These are phyloP conservation scores for Harringtonia lauricola DNA, from an alignment of 2,329 filamentous ascomycete genomes.

Conservation along the genomic window DNA sequence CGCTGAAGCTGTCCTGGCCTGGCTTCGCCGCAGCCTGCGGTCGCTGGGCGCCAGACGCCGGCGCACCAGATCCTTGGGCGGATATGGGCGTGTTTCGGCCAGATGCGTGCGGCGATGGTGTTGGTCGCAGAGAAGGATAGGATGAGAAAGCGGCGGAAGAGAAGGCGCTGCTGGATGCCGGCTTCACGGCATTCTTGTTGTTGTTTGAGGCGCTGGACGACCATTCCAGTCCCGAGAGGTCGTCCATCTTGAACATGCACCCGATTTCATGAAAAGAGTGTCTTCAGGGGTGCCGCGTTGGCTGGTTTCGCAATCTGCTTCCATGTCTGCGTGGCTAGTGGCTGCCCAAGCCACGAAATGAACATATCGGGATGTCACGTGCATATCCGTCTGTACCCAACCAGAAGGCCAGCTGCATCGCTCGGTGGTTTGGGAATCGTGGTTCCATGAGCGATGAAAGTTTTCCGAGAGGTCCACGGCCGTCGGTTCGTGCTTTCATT, in stretches of 20 bases:
- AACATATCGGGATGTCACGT: background rate
- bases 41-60: slow-evolving; percentile 20
- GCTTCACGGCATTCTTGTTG: slow-evolving; percentile 10
- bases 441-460: too few relatives aligned
- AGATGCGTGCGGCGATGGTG: slow-evolving; percentile 43
- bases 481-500: too few relatives aligned
- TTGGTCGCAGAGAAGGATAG: slow-evolving; percentile 42
- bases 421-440: too few relatives aligned
- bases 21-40: slow-evolving; percentile 33
- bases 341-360: background rate
- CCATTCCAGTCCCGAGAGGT: slow-evolving; percentile 52
- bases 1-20: slow-evolving; percentile 65
- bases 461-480: too few relatives aligned
- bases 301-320: background rate
- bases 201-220: slow-evolving; percentile 26
- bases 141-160: slow-evolving; percentile 25
- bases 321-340: background rate
- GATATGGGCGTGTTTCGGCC: slow-evolving; percentile 47
- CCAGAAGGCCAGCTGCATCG: too few relatives aligned
- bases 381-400: background rate
- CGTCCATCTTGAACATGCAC: slow-evolving; percentile 38
- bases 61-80: slow-evolving; percentile 32
- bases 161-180: slow-evolving; percentile 18
- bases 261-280: background rate
- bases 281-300: background rate